Percentiles rank a stretch among this genome's conserved stretches.
These are phyloP conservation scores for Phaffia rhodozyma DNA, from an alignment of 1,284 basidiomycete species.

Conservation along the genomic window DNA sequence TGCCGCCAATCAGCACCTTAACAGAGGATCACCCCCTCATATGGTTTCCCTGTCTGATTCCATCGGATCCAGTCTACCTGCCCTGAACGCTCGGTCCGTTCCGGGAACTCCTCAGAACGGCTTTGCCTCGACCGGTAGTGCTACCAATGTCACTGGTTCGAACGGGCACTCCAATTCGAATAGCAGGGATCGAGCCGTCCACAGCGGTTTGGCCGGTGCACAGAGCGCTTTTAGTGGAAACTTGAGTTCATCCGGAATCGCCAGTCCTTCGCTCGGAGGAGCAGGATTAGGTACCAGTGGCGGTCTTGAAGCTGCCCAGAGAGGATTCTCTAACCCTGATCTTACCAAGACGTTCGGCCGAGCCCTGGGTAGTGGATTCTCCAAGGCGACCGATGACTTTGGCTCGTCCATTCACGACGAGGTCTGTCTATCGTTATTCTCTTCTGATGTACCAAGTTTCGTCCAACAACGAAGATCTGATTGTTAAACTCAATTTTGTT, in stretches of 20 bases:
- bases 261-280: constrained; percentile 10
- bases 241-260: background rate
- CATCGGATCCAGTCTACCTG: constrained; percentile 1
- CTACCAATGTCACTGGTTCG: background rate
- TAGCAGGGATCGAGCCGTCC: background rate
- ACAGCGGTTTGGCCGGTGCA: no score
- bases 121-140: background rate
- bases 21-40: constrained; percentile 1
- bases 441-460: constrained; percentile 2
- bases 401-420: constrained; percentile 14
- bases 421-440: background rate
- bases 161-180: background rate
- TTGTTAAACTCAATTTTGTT: constrained; percentile 18
- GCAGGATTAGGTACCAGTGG: background rate
- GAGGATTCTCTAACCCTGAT: constrained; percentile 38
- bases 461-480: constrained; percentile 21
- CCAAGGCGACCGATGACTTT: constrained; percentile 18
- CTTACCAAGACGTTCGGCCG: constrained; percentile 46
- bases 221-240: no score
- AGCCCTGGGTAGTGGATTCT: constrained; percentile 48
- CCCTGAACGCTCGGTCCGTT: constrained; percentile 12
- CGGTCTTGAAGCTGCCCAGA: constrained; percentile 29
- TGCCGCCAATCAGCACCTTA: background rate
- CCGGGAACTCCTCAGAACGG: constrained; percentile 17
- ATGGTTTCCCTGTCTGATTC: constrained; percentile 7